Base-by-base conservation (phyloP, 352 stramenopile genomes). In the Lagenidium giganteum region DNA sequence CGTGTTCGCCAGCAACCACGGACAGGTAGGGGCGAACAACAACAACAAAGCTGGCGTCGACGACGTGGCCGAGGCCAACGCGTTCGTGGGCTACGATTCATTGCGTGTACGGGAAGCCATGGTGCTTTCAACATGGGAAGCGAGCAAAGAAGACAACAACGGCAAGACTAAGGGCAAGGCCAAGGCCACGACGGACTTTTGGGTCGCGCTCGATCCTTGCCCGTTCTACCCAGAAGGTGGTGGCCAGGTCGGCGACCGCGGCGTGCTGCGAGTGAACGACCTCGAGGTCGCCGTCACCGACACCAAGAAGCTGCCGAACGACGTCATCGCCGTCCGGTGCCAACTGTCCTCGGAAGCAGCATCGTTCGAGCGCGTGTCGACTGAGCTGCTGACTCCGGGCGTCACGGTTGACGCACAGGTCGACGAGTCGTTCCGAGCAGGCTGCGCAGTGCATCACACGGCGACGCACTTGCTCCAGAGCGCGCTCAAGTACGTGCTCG, bases 171-270 rank as follows among this genome's bases (percentile, higher is more conserved):
- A 12, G 13, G 36, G 11, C n/a, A 21, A 46, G 16, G 7, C 23
- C 26, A 46, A 32, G 16, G 20, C 16, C 5, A 40, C 27, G 4
- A n/a, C n/a, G n/a, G n/a, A n/a, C n/a, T 70, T 83, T 26, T 67
- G 46, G 41, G 34, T 85, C 3, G 51, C 73, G 41, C 51, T 90
- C 13, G 67, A 82, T 31, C 60, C 53, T 9, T 89, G 66, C 29
- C 80, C 78, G 39, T 92, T 90, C 49, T 92, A 87, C 47, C 61
- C 78, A 16, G 75, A 92, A 59, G 67, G 75, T 22, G 80, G 80
- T 42, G 80, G 80, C 3, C 78, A 92, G 57, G 68, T 88, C n/a
- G 75, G 74, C 14, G 80, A 92, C 55, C 61, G 63, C 23, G 78
- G 68, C 3, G 13, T 65, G 13, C 28, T 87, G 11, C 8, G 56